A percentile compares a stretch with the other conserved stretches of the same genome.
phyloP scores from a whole-genome alignment of 768 basidiomycete genomes.

The Xanthoconium stramineum region DNA sequence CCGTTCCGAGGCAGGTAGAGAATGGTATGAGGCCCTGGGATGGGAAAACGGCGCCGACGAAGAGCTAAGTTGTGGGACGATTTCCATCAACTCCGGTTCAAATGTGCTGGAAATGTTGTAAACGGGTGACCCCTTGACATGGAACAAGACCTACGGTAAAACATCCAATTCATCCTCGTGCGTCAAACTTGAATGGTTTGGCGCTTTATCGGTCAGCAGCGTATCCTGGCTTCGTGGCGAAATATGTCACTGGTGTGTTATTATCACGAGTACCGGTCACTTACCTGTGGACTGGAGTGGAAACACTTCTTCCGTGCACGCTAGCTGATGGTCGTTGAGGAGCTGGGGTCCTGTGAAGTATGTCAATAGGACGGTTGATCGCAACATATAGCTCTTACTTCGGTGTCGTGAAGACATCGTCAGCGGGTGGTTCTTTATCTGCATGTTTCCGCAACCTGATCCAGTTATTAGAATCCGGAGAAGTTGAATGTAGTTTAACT shows the following conservation, averaged over 20 bases:
- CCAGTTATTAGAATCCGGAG: not conserved
- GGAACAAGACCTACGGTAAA: constrained; percentile 16
- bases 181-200: not conserved
- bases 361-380: not conserved
- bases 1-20: not conserved
- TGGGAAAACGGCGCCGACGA: not conserved
- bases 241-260: not conserved
- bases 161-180: constrained; percentile 15
- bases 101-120: constrained; percentile 9
- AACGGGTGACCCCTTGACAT: not conserved
- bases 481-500: not conserved
- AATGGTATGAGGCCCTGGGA: constrained; percentile 21
- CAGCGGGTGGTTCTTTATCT: not conserved
- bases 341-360: not conserved
- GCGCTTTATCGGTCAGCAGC: not conserved
- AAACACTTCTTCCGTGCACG: not conserved
- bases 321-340: not conserved
- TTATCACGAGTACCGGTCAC: not conserved
- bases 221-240: constrained; percentile 6
- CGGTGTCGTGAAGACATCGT: constrained; percentile 9
- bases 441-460: constrained; percentile 8
- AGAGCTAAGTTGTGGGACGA: not conserved
- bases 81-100: constrained; percentile 9
- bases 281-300: constrained; percentile 9
- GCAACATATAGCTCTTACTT: not conserved